Base-by-base conservation (phyloP, 371 early-diverging fungal species). In the Mucor circinelloides region DNA sequence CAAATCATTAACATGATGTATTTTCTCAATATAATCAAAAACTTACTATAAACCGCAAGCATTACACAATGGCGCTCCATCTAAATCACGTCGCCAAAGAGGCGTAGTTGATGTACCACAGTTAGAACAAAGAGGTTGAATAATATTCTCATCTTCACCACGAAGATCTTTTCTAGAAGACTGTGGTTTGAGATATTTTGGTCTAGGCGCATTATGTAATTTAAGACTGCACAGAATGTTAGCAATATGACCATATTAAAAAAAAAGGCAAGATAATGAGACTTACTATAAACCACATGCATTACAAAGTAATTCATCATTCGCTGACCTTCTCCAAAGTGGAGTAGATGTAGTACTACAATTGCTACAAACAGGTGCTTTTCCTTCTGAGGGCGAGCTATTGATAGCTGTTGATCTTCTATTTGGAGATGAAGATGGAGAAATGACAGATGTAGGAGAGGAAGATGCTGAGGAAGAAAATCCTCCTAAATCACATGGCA, bases 21-120 rank as follows among this genome's bases (percentile, higher is more conserved):
- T 50, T 32, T n/a, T 32, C 6, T 9, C 44, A 38, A 19, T 21
- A 3, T 25, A 23, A 52, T 9, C n/a, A 40, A 31, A 6, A 17
- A 80, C 77, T 86, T 82, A 91, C 77, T 97, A 98, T 62, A 98
- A 80, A 12, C 97, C 97, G 72, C 98, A 98, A 8, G 98, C 97
- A 76, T 97, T 98, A 80, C 98, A 98, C 57, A 97, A 78, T 44
- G 87, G 82, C 46, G 90, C 85, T 27, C 93, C 94, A 27, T 89
- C 82, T 55, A 88, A 88, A 69, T 92, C 92, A 60, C 97, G 85
- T 46, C 99, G 86, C 99, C 99, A 99, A 25, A 97, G 89, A 1
- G 98, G 97, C 5, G 99, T 98, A 30, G 84, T 84, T 2, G 90
- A 92, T 10, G 95, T 94, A 13, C 82, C 77, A 82, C 98, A 98